These are phyloP conservation scores for Cryptococcus floricola DNA, from an alignment of 1,284 basidiomycete genomes.

Conservation along the genomic window DNA sequence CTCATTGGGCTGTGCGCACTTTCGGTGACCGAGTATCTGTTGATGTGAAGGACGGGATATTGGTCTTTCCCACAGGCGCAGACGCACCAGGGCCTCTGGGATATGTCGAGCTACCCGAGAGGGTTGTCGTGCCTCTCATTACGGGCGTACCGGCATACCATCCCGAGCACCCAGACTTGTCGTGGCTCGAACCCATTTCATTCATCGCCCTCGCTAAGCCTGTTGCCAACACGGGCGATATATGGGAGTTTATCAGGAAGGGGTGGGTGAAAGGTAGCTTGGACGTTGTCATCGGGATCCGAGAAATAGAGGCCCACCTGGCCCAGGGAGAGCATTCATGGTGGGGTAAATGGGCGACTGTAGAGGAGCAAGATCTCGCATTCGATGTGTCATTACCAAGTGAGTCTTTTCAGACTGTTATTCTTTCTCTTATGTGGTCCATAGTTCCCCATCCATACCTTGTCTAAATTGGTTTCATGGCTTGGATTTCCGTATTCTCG, in stretches of 20 bases:
- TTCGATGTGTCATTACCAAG: slow-evolving; percentile 31
- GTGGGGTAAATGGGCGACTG: slow-evolving; percentile 26
- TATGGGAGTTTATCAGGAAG: slow-evolving; percentile 34
- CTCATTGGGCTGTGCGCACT: slow-evolving; percentile 15
- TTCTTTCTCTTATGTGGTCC: slow-evolving; percentile 4
- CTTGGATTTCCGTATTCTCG: neutral
- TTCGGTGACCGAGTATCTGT: slow-evolving; percentile 21
- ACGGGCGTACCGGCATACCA: slow-evolving; percentile 5
- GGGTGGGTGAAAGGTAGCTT: slow-evolving; percentile 36
- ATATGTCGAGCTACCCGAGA: slow-evolving; percentile 19
- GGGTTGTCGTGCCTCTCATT: slow-evolving; percentile 29
- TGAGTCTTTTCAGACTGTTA: slow-evolving; percentile 24
- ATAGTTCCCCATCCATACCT: slow-evolving; percentile 25
- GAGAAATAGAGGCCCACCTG: slow-evolving; percentile 20
- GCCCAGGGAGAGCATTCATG: slow-evolving; percentile 15
- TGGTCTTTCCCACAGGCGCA: slow-evolving; percentile 18
- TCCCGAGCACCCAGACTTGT: slow-evolving; percentile 2
- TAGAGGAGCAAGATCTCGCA: slow-evolving; percentile 25
- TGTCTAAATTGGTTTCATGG: no score
- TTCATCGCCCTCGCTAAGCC: slow-evolving; percentile 33
- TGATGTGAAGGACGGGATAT: slow-evolving; percentile 14
- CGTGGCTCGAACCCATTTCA: slow-evolving; percentile 30
- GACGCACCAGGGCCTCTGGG: slow-evolving; percentile 20
- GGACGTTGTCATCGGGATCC: slow-evolving; percentile 24
- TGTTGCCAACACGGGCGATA: slow-evolving; percentile 31